A percentile compares a stretch with the other conserved stretches of the same genome.
These are phyloP conservation scores for Coleophoma cylindrospora DNA, from an alignment of 2,329 filamentous ascomycete species.

Conservation along the genomic window DNA sequence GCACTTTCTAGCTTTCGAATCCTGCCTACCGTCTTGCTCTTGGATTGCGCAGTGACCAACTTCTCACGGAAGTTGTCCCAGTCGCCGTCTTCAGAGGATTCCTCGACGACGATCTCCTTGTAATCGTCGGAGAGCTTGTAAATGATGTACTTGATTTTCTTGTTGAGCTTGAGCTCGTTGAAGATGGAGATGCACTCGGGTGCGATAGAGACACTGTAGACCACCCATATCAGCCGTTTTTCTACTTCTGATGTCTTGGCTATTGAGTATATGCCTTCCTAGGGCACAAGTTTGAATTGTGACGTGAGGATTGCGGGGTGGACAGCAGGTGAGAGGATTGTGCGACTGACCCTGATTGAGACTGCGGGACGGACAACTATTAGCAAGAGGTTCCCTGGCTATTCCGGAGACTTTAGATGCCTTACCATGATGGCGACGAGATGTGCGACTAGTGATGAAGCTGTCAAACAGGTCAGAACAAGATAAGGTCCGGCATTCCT, in stretches of 20 bases:
- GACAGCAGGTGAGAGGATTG: slow-evolving; percentile 15
- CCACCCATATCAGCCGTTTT: slow-evolving; percentile 2
- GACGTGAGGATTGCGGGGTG: slow-evolving; percentile 3
- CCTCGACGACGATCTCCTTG: slow-evolving; percentile 78
- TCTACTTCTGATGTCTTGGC: not conserved
- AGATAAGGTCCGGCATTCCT: not conserved
- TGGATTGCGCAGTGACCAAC: slow-evolving; percentile 68
- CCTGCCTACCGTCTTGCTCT: slow-evolving; percentile 56
- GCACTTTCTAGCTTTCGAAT: not conserved
- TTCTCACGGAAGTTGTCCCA: slow-evolving; percentile 72
- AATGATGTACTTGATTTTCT: slow-evolving; percentile 81
- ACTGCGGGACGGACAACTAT: slow-evolving; percentile 33
- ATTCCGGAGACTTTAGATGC: slow-evolving; percentile 1
- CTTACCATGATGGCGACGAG: slow-evolving; percentile 13
- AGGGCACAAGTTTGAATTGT: not conserved
- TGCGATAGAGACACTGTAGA: slow-evolving; percentile 61
- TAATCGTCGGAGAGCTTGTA: slow-evolving; percentile 82
- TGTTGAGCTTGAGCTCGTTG: slow-evolving; percentile 80
- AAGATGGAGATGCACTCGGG: slow-evolving; percentile 66
- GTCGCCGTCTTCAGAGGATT: slow-evolving; percentile 60
- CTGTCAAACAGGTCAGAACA: slow-evolving; percentile 1
- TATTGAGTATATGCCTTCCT: not conserved
- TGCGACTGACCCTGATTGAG: slow-evolving; percentile 62
- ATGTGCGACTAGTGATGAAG: not conserved
- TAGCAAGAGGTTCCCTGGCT: slow-evolving; percentile 6